Base-by-base conservation (phyloP, 768 basidiomycete genomes). In the Crucibulum laeve region DNA sequence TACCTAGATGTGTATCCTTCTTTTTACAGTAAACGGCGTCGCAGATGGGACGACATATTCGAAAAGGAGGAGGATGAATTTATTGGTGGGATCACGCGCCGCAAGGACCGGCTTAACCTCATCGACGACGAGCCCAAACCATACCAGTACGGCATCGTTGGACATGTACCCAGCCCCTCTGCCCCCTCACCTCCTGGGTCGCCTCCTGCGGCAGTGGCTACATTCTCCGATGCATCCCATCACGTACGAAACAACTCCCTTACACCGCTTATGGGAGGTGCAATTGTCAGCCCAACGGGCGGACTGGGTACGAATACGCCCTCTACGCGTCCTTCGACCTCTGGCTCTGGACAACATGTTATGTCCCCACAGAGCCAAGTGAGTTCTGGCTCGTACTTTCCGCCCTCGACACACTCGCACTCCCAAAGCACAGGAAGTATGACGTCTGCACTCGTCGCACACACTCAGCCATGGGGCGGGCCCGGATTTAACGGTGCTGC, bases 91-190 rank as follows among this genome's bases (percentile, higher is more conserved):
- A 49, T 46, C 10, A 38, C 56, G 22, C 43, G 49, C 19, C 57
- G 52, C 14, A 50, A 46, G 34, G 46, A 46, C 6, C 57, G 55
- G 26, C 37, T 25, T 13, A 17, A 34, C 48, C 50, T 53, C 45
- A 53, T 63, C 35, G 53, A 65, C 48, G 43, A 36, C 32, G 69
- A 72, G 37, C 79, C 77, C 4, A 73, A 64, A 54, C 80, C 81
- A 18, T 84, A 84, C 53, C 69, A 78, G 51, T 84, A 84, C 49
- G 81, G 80, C 14, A 66, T 77, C 32, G 74, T 84, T 19, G 82
- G 81, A 2, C 72, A 70, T 18, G 63, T 65, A 51, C 19, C 52
- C 21, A 53, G 51, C 30, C 36, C 56, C 18, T 42, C 43, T 4
- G 44, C 43, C 3, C 18, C 52, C 8, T 45, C 56, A 43, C 53